These are phyloP conservation scores for Biscogniauxia mediterranea DNA, from an alignment of 2,329 filamentous ascomycete genomes.

Conservation along the genomic window DNA sequence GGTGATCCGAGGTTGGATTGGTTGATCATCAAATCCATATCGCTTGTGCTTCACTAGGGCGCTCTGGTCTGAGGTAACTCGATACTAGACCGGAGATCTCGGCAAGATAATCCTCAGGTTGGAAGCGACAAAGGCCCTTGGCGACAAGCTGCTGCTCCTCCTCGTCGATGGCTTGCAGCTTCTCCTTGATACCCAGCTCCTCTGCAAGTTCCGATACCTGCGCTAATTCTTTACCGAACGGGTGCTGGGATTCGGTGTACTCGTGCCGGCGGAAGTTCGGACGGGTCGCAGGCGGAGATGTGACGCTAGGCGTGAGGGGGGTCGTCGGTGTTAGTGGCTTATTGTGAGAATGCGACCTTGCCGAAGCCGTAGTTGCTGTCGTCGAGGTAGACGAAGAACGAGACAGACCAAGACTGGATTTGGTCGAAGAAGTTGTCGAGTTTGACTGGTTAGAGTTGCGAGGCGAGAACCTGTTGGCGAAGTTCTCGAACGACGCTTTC, in stretches of 20 bases:
- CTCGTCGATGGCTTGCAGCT: constrained; percentile 64
- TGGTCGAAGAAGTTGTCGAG: constrained; percentile 54
- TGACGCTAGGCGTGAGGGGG: constrained; percentile 33
- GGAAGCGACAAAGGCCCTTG: constrained; percentile 70
- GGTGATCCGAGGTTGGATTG: constrained; percentile 1
- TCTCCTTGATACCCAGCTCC: constrained; percentile 69
- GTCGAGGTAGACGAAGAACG: constrained; percentile 57
- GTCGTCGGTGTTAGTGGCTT: constrained; percentile 31
- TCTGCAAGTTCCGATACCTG: constrained; percentile 92
- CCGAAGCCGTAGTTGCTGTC: constrained; percentile 48
- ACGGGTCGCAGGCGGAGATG: constrained; percentile 30
- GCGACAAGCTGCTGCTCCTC: constrained; percentile 69
- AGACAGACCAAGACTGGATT: constrained; percentile 55
- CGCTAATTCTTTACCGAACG: constrained; percentile 86
- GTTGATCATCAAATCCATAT: constrained; percentile 48
- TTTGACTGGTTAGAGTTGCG: constrained; percentile 53
- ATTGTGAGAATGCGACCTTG: constrained; percentile 27
- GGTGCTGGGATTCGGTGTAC: constrained; percentile 42
- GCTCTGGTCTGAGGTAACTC: constrained; percentile 51
- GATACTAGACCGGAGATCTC: constrained; percentile 73
- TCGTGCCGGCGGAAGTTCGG: constrained; percentile 28
- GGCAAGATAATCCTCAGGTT: constrained; percentile 77
- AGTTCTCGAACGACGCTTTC: constrained; percentile 70
- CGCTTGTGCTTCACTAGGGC: constrained; percentile 31
- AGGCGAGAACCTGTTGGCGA: constrained; percentile 60